Conservation (phyloP, 192 early-diverging fungal genomes). For the Coemansia sp. region DNA sequence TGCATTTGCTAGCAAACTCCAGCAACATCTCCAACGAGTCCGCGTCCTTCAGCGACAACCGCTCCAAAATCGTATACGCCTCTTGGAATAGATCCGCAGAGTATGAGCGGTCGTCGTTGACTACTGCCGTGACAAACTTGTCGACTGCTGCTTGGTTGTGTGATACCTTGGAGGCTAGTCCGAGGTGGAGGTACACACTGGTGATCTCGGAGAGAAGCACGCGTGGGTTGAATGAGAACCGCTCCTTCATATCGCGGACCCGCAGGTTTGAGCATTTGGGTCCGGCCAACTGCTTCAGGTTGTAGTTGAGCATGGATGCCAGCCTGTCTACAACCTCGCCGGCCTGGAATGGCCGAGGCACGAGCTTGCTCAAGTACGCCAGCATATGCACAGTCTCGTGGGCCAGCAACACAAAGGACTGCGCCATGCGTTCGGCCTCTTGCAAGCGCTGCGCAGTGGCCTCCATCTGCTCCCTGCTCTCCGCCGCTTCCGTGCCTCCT, state of each 20-base stretch:
- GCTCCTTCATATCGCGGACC: constrained; percentile 68
- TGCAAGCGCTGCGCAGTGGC: constrained; percentile 57
- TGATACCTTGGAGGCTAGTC: constrained; percentile 19
- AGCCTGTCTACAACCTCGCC: constrained; percentile 89
- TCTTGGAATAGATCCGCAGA: constrained; percentile 74
- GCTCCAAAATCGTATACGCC: constrained; percentile 70
- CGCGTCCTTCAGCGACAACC: constrained; percentile 64
- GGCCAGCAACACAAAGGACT: constrained; percentile 83
- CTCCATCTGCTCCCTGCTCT: constrained; percentile 41
- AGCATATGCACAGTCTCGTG: constrained; percentile 97
- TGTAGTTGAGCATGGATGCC: constrained; percentile 98
- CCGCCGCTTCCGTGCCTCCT: constrained; percentile 25
- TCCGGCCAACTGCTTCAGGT: constrained; percentile 86
- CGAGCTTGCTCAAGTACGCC: constrained; percentile 76
- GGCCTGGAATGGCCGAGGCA: constrained; percentile 84
- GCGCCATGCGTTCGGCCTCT: constrained; percentile 79
- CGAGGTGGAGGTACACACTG: constrained; percentile 83
- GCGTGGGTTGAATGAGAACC: constrained; percentile 90
- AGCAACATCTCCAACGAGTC: constrained; percentile 67
- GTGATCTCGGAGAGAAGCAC: constrained; percentile 80
- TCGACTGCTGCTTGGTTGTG: constrained; percentile 45
- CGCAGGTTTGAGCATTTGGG: constrained; percentile 90
- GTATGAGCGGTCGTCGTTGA: constrained; percentile 86
- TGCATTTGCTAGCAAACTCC: constrained; percentile 74
- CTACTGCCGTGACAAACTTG: constrained; percentile 79